Evolutionary conservation across 495 filamentous ascomycete species (phyloP), one percentile per base, ranked within the genome.

Genomic region (Penicillium macrosclerotiorum): DNA sequence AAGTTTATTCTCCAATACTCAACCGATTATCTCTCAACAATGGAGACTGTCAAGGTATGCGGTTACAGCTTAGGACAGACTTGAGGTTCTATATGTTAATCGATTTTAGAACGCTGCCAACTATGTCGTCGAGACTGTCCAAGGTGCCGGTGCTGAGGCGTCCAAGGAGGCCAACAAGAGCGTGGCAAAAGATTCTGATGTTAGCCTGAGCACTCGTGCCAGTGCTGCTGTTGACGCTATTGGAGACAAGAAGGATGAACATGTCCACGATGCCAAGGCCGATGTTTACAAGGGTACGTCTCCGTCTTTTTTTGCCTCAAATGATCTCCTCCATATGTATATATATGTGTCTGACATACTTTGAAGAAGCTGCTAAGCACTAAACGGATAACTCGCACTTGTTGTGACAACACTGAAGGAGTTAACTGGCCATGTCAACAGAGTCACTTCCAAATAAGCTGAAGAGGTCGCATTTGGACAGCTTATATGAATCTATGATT

Each of bases 81-180:
- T 2, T 26, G 12, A n/a, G 12, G 33, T 26, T 9, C 16, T 33
- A 16, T 3, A 1, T 6, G 24, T 43, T 52, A 39, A 51, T 30
- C 34, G 23, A 2, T 11, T 9, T 23, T 9, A 57, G 54, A 50
- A 57, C 46, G 46, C 54, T 29, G 54, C 25, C 27, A 41, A 57
- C 41, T 57, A 57, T 46, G 54, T 54, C 35, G n/a, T 35, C 9
- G 54, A 57, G 54, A 43, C 50, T 12, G 29, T 57, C 30, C 50
- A 57, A 30, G 54, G 54, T 5, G 26, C 46, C 29, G 54, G 54
- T 41, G 50, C 54, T 6, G 12, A 37, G 18, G 46, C 54, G 11
- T 57, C 54, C 23, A 57, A 57, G 50, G 45, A 54, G 41, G 37
- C 37, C 50, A 57, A 57, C 54, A 57, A 57, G 50, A 11, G 47